Percentiles rank a stretch among this genome's conserved stretches.
Conservation (phyloP, 345 rosid species). For the Firmiana major region DNA sequence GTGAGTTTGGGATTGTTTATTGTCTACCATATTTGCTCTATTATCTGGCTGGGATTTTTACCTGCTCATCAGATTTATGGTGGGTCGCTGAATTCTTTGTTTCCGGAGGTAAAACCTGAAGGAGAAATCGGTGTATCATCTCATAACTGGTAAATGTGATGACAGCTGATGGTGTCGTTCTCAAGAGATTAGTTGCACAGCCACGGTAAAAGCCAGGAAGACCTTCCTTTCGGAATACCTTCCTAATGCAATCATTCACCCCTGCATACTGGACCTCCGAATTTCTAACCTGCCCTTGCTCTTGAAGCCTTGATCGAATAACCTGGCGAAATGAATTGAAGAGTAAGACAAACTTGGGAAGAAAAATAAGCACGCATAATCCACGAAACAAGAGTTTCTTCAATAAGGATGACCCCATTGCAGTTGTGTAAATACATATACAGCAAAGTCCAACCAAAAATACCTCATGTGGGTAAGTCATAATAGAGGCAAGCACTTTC, state of each 20-base stretch:
- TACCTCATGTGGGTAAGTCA: conserved; percentile 98
- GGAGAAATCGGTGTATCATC: conserved; percentile 60
- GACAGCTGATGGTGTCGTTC: conserved; percentile 86
- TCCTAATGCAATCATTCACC: conserved; percentile 69
- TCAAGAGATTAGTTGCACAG: conserved; percentile 67
- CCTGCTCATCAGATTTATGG: conserved; percentile 20
- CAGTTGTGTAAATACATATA: neutral
- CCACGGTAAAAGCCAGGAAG: conserved; percentile 78
- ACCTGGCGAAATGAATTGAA: conserved; percentile 43
- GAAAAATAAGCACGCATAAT: neutral
- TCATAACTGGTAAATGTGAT: conserved; percentile 83
- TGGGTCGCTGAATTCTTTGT: conserved; percentile 28
- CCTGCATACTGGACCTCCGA: conserved; percentile 50
- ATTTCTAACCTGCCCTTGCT: conserved; percentile 72
- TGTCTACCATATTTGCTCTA: conserved; percentile 13
- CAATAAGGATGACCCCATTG: neutral
- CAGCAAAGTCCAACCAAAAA: neutral
- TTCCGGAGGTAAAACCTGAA: conserved; percentile 39
- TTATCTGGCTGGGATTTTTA: conserved; percentile 22
- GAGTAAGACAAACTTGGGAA: conserved; percentile 3
- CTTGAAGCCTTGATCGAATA: conserved; percentile 89
- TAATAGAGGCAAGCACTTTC: conserved; percentile 75
- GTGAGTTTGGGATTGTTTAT: conserved; percentile 26
- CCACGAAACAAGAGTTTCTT: neutral
- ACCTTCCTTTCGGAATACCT: conserved; percentile 69